Conservation (phyloP, 2,329 filamentous ascomycete species). For the Xylariaceae sp. region DNA sequence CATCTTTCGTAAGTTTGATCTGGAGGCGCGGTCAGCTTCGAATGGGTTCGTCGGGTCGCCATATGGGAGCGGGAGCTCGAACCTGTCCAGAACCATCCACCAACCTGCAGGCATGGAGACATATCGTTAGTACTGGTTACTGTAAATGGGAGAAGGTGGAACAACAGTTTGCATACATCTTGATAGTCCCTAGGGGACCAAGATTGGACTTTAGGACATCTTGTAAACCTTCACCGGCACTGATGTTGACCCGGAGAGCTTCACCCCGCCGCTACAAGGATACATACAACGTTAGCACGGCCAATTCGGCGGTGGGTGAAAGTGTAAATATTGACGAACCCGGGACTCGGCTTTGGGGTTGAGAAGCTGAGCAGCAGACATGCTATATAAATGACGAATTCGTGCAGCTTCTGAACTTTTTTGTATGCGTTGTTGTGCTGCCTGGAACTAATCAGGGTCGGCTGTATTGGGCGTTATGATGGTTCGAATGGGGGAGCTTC, state of each 20-base stretch:
- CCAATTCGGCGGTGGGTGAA: background rate
- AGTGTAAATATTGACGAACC: slow-evolving; percentile 40
- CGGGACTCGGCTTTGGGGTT: slow-evolving; percentile 98
- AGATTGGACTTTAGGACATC: slow-evolving; percentile 96
- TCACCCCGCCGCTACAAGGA: slow-evolving; percentile 78
- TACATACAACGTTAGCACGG: slow-evolving; percentile 32
- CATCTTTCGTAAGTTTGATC: slow-evolving; percentile 99
- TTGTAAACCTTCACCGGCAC: slow-evolving; percentile 84
- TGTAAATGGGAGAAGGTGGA: background rate
- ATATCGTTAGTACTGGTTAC: slow-evolving; percentile 2
- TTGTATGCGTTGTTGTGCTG: background rate
- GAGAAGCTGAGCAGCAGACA: slow-evolving; percentile 97
- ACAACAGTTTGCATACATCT: slow-evolving; percentile 60
- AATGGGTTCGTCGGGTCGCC: slow-evolving; percentile 7
- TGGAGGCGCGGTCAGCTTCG: slow-evolving; percentile 34
- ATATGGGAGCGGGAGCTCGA: slow-evolving; percentile 28
- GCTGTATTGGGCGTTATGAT: slow-evolving; percentile 7
- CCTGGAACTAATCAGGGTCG: background rate
- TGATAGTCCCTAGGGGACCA: slow-evolving; percentile 88
- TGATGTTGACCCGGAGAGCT: slow-evolving; percentile 95
- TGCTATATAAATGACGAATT: slow-evolving; percentile 35
- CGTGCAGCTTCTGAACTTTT: background rate
- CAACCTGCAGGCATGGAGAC: slow-evolving; percentile 41
- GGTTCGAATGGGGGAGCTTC: slow-evolving; percentile 13
- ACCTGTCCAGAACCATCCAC: slow-evolving; percentile 66